Evolutionary conservation across 805 yeast species (phyloP).

Genomic region (Hanseniaspora meyeri): DNA sequence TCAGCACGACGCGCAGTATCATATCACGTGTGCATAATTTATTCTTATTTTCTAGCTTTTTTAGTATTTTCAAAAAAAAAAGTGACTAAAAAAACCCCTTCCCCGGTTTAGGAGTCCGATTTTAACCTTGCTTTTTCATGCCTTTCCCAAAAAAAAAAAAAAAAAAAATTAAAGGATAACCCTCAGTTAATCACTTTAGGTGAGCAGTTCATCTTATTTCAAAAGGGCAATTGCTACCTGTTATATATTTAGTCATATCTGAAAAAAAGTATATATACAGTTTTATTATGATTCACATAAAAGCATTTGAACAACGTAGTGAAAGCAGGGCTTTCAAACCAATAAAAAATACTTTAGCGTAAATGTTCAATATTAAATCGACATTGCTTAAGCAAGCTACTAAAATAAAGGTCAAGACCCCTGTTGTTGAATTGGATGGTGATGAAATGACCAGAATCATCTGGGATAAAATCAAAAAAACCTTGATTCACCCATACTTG

Average conservation of each 20-base stretch:
- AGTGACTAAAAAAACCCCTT: not conserved
- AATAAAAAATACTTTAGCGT: not conserved
- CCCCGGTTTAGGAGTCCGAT: constrained; percentile 3
- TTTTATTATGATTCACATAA: too few species aligned
- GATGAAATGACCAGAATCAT: constrained; percentile 81
- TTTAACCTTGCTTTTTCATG: not conserved
- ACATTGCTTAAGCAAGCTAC: constrained; percentile 23
- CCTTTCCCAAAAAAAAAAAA: not conserved
- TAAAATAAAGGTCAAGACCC: constrained; percentile 59
- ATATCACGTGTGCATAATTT: too few species aligned
- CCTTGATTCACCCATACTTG: constrained; percentile 54
- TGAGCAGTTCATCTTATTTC: not conserved
- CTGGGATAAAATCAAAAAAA: constrained; percentile 62
- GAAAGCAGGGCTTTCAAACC: not conserved
- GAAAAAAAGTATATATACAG: too few species aligned
- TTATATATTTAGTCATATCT: too few species aligned
- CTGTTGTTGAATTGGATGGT: constrained; percentile 71
- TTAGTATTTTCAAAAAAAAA: too few species aligned
- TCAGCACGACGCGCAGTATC: too few species aligned
- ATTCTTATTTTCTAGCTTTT: too few species aligned
- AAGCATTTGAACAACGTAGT: too few species aligned
- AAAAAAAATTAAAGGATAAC: not conserved
- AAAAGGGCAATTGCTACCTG: not conserved
- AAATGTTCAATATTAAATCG: constrained; percentile 18
- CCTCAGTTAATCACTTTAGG: not conserved